Evolutionary conservation across 331 rosid species (phyloP).

Genomic region (Quercus tomentella): DNA sequence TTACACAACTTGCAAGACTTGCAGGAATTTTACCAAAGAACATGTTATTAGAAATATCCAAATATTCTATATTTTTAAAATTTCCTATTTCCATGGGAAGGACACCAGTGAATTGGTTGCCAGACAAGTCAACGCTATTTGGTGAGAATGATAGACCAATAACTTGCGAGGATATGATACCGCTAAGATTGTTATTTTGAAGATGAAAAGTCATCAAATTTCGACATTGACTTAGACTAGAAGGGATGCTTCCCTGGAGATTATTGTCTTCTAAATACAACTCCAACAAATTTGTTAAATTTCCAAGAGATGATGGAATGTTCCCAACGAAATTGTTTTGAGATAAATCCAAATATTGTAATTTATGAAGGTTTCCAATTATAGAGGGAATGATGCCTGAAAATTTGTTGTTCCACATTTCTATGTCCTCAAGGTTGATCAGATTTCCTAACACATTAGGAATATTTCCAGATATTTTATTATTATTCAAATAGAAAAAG

Average conservation of each 20-base stretch:
- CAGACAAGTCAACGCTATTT: background rate
- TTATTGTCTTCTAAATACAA: background rate
- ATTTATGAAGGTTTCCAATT: background rate
- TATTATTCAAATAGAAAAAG: background rate
- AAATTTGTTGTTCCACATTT: background rate
- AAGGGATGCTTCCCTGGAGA: conserved; percentile 7
- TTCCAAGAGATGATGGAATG: conserved; percentile 21
- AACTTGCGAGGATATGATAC: background rate
- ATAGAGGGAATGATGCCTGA: conserved; percentile 1
- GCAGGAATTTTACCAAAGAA: background rate
- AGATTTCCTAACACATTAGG: conserved; percentile 6
- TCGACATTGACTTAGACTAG: conserved; percentile 5
- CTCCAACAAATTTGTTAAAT: background rate
- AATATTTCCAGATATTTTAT: conserved; percentile 8
- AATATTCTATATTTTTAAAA: background rate
- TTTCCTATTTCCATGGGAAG: background rate
- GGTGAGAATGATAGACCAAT: background rate
- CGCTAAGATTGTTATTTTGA: background rate
- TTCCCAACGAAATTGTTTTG: background rate
- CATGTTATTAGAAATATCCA: background rate
- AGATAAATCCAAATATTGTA: background rate
- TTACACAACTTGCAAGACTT: background rate
- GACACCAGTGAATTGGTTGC: background rate
- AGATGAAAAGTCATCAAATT: background rate
- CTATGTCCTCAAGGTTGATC: background rate